Evolutionary conservation across 2,329 filamentous ascomycete species (phyloP), one percentile per base, ranked within the genome.

Genomic region (Rhynchosporium graminicola): DNA sequence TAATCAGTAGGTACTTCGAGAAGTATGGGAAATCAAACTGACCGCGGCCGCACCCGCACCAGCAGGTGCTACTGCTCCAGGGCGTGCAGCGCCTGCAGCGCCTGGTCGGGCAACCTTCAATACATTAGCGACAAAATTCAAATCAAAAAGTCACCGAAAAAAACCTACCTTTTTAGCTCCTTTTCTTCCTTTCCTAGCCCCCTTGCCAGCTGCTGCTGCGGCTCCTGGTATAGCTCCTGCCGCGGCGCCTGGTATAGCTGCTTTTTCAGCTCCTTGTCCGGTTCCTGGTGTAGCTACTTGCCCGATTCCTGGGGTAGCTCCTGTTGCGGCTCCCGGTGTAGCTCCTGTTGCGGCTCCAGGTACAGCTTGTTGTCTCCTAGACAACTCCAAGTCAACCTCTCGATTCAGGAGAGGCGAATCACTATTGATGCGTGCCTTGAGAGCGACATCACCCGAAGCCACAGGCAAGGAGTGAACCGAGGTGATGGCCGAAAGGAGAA

Each of bases 391-490:
- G n/a, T 45, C 38, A 26, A 55, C 26, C 9, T 55, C 54, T 33
- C 54, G 33, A 7, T 26, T 42, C 12, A 43, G 7, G n/a, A 54
- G 8, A 1, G 51, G 31, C 3, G 26, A 20, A 15, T 43, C 54
- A 20, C 28, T 29, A 7, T 29, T 33, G 1, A 40, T 3, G 6
- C 54, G 54, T 46, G 28, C 54, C 2, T 33, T 10, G 13, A 45
- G 54, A n/a, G 54, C 54, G 20, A 46, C 28, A 31, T 47, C 38
- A 31, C 55, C 55, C 8, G 38, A 29, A 26, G 58, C 48, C 4
- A 60, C 50, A 3, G 58, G 58, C 7, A 48, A 60, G 9, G 58
- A 54, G 20, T 60, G 40, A 7, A 60, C 58, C 15, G 58, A 60
- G 8, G 55, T 40, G 9, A 60, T 60, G 31, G 58, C 58, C 15